A percentile compares a stretch with the other conserved stretches of the same genome.
Evolutionary conservation across 441 rosid genomes (phyloP).

Genomic region (Macaranga tanarius): DNA sequence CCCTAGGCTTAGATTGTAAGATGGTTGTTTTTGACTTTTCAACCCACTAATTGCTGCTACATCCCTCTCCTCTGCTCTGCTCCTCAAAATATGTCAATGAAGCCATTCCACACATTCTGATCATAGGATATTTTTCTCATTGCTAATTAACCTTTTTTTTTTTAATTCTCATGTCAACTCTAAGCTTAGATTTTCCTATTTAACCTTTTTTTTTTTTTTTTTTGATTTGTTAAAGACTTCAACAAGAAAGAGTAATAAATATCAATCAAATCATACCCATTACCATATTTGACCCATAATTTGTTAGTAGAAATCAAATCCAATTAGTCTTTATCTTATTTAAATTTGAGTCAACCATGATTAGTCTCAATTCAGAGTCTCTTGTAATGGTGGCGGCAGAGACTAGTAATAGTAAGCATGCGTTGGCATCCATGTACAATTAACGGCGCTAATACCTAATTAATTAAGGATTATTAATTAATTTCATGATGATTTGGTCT

Average conservation of each 20-base stretch:
- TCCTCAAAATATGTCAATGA: slow-evolving; percentile 23
- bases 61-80: background rate
- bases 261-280: background rate
- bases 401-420: background rate
- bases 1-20: background rate
- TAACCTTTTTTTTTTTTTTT: no score
- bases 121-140: background rate
- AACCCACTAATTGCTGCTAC: slow-evolving; percentile 8
- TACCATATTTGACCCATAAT: background rate
- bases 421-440: background rate
- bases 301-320: background rate
- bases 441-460: background rate
- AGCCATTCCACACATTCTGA: slow-evolving; percentile 16
- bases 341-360: background rate
- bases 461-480: no score
- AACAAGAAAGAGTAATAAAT: no score
- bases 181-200: no score
- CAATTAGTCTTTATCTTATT: background rate
- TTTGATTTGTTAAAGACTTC: no score
- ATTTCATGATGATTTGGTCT: no score
- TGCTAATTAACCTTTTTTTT: background rate
- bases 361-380: background rate
- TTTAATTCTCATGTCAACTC: no score
- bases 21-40: slow-evolving; percentile 20
- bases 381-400: background rate